Percentiles rank a stretch among this genome's conserved stretches.
Conservation (phyloP, 2,329 filamentous ascomycete genomes). For the Cytospora mali region DNA sequence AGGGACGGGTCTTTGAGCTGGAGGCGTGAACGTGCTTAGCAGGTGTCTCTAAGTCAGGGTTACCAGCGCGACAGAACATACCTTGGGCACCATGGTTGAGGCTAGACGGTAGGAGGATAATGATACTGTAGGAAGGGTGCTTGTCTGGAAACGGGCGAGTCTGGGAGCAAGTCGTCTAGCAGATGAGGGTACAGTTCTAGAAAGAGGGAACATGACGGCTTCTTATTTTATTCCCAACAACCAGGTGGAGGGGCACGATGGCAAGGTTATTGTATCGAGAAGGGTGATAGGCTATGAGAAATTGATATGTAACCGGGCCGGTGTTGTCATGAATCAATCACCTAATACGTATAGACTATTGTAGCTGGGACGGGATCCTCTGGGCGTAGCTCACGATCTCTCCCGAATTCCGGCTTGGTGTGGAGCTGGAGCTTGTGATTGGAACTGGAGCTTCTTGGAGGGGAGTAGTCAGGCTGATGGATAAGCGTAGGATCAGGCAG, state of each 20-base stretch:
- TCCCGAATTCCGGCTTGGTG: slow-evolving; percentile 17
- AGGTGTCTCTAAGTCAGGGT: background rate
- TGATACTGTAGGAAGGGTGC: slow-evolving; percentile 31
- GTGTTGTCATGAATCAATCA: slow-evolving; percentile 24
- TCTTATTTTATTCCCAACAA: background rate
- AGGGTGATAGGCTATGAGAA: slow-evolving; percentile 17
- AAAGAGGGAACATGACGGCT: slow-evolving; percentile 24
- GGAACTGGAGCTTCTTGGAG: background rate
- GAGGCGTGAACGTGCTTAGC: background rate
- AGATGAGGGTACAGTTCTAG: slow-evolving; percentile 32
- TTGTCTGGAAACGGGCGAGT: slow-evolving; percentile 36
- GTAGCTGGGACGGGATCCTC: background rate
- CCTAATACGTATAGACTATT: slow-evolving; percentile 6
- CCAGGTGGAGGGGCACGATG: background rate
- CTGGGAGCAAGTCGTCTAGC: slow-evolving; percentile 32
- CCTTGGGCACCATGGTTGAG: slow-evolving; percentile 53
- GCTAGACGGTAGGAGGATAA: slow-evolving; percentile 36
- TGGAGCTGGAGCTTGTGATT: slow-evolving; percentile 6
- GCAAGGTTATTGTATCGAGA: background rate
- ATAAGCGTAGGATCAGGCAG: background rate
- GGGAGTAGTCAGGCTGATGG: background rate
- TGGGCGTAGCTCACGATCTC: slow-evolving; percentile 4
- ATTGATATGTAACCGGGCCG: slow-evolving; percentile 24
- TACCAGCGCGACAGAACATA: slow-evolving; percentile 27
- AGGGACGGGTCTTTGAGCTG: slow-evolving; percentile 79